Evolutionary conservation across 306 rosid genomes (phyloP), one percentile per base, ranked within the genome.

Genomic region (Gillenia trifoliata): DNA sequence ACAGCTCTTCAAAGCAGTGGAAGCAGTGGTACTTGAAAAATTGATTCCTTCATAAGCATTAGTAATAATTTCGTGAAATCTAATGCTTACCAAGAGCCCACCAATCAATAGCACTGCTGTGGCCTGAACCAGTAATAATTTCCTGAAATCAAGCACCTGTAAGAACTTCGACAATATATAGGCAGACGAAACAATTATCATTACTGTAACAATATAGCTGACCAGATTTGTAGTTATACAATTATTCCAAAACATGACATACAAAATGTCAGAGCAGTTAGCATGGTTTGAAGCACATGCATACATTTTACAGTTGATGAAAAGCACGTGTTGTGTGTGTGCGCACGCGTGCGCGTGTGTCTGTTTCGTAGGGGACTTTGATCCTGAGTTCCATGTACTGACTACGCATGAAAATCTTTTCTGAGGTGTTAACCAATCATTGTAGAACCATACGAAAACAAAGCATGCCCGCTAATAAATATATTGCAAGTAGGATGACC

Each of bases 71-170:
- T 4, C 20, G 1, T 59, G 34, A 28, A 12, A 59, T 12, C 13
- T 15, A 45, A 15, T 63, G 73, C 87, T 85, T 86, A 94, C 98
- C 98, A 68, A 94, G 85, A 67, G 98, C 87, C 98, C 98, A 94
- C 98, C 98, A 94, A 79, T 94, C 98, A 60, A 94, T 88, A 31
- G 95, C 92, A 69, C 98, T 90, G 66, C 87, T 75, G 77, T 94
- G 98, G 87, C 90, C 86, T 28, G 87, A 84, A 41, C 98, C 98
- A 2, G 87, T 90, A 72, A 94, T 85, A 82, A 88, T 91, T 88
- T 94, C 98, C 98, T 94, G 96, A 81, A 75, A 90, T 64, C 75
- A 85, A 84, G 79, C n/a, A 80, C 78, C 71, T 68, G 61, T 82
- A 56, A 79, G 79, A 82, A 70, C 67, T 34, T 80, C 73, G 69